Conservation (phyloP, 306 rosid species). For the Quercus wislizeni region DNA sequence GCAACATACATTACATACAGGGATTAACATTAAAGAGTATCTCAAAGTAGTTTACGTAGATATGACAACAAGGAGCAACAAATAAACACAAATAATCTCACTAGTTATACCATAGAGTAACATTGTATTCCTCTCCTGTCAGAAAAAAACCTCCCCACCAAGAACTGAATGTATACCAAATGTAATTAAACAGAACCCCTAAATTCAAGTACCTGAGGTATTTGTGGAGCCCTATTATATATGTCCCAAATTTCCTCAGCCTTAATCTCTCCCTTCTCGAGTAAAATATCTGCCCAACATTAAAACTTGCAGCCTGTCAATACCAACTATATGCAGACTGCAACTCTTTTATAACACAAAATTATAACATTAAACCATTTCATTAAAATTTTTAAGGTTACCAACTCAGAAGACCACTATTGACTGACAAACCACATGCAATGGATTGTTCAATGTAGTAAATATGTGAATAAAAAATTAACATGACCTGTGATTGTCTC, state of each 20-base stretch:
- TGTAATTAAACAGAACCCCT: neutral
- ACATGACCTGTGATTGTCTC: slow-evolving; percentile 90
- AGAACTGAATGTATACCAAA: neutral
- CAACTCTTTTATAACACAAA: slow-evolving; percentile 3
- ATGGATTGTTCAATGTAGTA: slow-evolving; percentile 8
- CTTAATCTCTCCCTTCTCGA: slow-evolving; percentile 70
- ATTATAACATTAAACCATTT: slow-evolving; percentile 3
- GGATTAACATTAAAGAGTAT: neutral
- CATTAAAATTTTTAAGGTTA: neutral
- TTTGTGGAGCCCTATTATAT: slow-evolving; percentile 58
- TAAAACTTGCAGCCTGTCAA: slow-evolving; percentile 10
- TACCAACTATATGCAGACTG: slow-evolving; percentile 6
- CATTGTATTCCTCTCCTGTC: neutral
- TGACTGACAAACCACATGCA: slow-evolving; percentile 8
- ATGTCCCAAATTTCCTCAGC: slow-evolving; percentile 87
- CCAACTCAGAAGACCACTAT: neutral
- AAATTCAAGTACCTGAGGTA: slow-evolving; percentile 64
- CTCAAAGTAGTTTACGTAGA: neutral
- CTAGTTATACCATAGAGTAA: neutral
- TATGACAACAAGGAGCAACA: neutral
- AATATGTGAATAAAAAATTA: slow-evolving; percentile 23
- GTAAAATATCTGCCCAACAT: slow-evolving; percentile 76
- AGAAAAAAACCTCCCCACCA: neutral
- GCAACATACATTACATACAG: neutral
- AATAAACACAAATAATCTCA: neutral